Evolutionary conservation across 805 yeast species (phyloP), one percentile per base, ranked within the genome.

Genomic region (Candida lessepsii): DNA sequence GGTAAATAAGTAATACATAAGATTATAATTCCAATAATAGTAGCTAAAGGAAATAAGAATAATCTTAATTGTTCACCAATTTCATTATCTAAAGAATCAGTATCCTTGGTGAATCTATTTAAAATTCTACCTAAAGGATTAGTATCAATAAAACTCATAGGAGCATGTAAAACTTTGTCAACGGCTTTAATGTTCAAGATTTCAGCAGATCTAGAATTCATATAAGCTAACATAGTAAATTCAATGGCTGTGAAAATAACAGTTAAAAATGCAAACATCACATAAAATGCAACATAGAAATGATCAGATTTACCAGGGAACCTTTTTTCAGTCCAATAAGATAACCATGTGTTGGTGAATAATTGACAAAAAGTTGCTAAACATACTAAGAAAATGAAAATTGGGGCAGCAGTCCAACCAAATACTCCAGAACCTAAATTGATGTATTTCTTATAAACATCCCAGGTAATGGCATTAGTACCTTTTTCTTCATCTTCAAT

Each of bases 1-100:
- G 81, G 81, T 45, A 76, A 60, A 51, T 69, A 76, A 46, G 70
- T 65, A 41, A 70, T 65, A 59, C 78, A 73, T 49, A 76, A 67
- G 29, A 68, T 61, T 36, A 65, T 47, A 42, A 68, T 57, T 46
- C 70, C 71, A 44, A 64, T 57, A 37, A 68, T 66, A 20, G 58
- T 52, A 13, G 71, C 71, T 34, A 65, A 49, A 14, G 73, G 71
- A 53, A 65, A 67, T 13, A 68, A 43, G 41, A 69, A 66, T 42
- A 67, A 54, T 39, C 71, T 54, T 50, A 65, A 50, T 46, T 68
- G 72, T 45, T 68, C 73, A 16, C 73, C 71, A 43, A 68, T 56
- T 46, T 65, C 73, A 46, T 67, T 68, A 48, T 68, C 74, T 45
- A 69, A 61, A n/a, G 71, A 58, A 48, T 68, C 73, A 9, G 73